A percentile compares a stretch with the other conserved stretches of the same genome.
phyloP scores from a whole-genome alignment of 805 yeast genomes.

The Cyberlindnera saturnus region DNA sequence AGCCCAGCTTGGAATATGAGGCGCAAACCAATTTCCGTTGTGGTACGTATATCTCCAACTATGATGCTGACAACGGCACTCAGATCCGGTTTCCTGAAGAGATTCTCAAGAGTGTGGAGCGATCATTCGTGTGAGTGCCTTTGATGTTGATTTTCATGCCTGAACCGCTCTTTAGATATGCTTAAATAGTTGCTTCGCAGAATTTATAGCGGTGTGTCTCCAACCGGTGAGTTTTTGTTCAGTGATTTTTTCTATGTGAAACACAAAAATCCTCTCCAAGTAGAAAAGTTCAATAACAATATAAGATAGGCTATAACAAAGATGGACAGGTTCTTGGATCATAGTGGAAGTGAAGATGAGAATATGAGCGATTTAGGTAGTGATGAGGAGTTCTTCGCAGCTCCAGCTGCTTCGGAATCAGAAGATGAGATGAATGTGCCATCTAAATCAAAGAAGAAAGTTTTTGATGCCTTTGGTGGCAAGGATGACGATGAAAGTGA shows the following conservation, averaged over 20 bases:
- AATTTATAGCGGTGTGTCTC: no score
- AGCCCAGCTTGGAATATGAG: background rate
- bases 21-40: background rate
- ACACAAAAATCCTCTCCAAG: background rate
- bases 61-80: background rate
- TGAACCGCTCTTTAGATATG: no score
- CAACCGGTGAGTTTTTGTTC: background rate
- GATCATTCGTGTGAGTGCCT: background rate
- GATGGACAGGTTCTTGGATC: conserved; percentile 19
- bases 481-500: conserved; percentile 21
- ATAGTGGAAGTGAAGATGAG: conserved; percentile 6
- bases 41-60: background rate
- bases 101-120: conserved; percentile 2
- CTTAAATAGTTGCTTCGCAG: no score
- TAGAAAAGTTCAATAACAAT: background rate
- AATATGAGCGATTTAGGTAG: conserved; percentile 13
- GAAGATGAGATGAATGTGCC: conserved; percentile 16
- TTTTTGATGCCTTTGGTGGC: conserved; percentile 17
- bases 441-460: conserved; percentile 11
- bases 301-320: background rate
- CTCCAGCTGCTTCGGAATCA: conserved; percentile 1
- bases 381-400: conserved; percentile 22
- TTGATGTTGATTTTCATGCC: no score
- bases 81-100: conserved; percentile 5
- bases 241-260: background rate